Conservation (phyloP, 2,329 filamentous ascomycete species). For the Eutypella sp. region DNA sequence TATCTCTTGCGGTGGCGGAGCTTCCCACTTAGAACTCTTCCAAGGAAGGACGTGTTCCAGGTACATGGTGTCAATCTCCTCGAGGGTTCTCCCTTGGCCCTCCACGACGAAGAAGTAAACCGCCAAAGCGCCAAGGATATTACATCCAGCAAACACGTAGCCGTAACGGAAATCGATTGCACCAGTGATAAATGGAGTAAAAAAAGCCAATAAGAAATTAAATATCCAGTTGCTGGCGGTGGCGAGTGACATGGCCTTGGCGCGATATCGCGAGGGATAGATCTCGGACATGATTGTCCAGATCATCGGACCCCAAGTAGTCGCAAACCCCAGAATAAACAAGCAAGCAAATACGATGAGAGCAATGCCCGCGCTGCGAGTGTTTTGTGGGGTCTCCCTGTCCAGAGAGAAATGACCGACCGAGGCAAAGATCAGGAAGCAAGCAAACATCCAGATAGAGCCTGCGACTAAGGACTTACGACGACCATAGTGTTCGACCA, state of each 20-base stretch:
- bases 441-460: constrained; percentile 62
- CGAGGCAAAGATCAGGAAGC: constrained; percentile 60
- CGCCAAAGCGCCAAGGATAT: constrained; percentile 51
- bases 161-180: constrained; percentile 60
- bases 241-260: constrained; percentile 49
- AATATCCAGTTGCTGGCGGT: constrained; percentile 50
- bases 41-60: constrained; percentile 10
- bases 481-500: constrained; percentile 65
- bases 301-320: constrained; percentile 64
- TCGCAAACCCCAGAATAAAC: constrained; percentile 68
- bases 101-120: constrained; percentile 70
- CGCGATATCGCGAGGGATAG: constrained; percentile 53
- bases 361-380: constrained; percentile 52
- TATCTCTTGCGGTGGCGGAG: too few relatives aligned
- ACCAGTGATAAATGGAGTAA: constrained; percentile 58
- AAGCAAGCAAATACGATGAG: constrained; percentile 71
- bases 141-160: constrained; percentile 61
- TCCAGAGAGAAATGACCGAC: constrained; percentile 48
- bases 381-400: constrained; percentile 34
- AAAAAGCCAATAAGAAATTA: constrained; percentile 59
- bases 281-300: constrained; percentile 66
- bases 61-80: constrained; percentile 70
- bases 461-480: constrained; percentile 62
- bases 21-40: neutral
- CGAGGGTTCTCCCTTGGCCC: constrained; percentile 58